A percentile compares a stretch with the other conserved stretches of the same genome.
Evolutionary conservation across 306 rosid genomes (phyloP).

Genomic region (Citrullus amarus): DNA sequence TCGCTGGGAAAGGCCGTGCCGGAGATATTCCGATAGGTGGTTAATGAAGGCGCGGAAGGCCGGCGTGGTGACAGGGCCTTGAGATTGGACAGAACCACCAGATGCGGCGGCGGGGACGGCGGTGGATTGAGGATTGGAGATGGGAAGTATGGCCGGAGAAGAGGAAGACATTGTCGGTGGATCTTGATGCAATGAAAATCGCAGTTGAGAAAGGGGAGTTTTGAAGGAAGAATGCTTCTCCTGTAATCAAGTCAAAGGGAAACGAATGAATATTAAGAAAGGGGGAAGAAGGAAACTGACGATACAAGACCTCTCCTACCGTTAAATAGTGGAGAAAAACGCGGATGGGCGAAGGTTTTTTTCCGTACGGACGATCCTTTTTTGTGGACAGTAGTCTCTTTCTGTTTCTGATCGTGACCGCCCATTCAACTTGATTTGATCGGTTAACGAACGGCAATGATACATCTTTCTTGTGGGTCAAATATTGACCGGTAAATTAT

Average conservation of each 20-base stretch:
- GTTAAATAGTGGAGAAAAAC: neutral
- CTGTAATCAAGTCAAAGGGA: neutral
- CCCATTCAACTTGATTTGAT: neutral
- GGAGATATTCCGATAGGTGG: slow-evolving; percentile 42
- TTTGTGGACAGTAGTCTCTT: neutral
- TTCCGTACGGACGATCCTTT: neutral
- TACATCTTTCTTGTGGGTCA: neutral
- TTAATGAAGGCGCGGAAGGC: slow-evolving; percentile 54
- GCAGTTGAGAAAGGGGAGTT: neutral
- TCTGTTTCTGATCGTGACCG: neutral
- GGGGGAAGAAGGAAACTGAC: neutral
- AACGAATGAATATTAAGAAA: neutral
- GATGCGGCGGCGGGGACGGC: neutral
- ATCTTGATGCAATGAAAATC: neutral
- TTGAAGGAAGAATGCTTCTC: neutral
- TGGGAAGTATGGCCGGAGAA: slow-evolving; percentile 50
- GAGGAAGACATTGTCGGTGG: slow-evolving; percentile 40
- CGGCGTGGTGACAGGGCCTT: slow-evolving; percentile 35
- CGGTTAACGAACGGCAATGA: neutral
- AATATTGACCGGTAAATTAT: neutral
- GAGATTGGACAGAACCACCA: slow-evolving; percentile 21
- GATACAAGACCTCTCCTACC: neutral
- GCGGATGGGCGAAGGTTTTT: neutral
- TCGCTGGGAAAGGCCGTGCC: slow-evolving; percentile 64
- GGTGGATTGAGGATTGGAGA: slow-evolving; percentile 24